These are phyloP conservation scores for Cucurbita moschata DNA, from an alignment of 306 rosid genomes.

Conservation along the genomic window DNA sequence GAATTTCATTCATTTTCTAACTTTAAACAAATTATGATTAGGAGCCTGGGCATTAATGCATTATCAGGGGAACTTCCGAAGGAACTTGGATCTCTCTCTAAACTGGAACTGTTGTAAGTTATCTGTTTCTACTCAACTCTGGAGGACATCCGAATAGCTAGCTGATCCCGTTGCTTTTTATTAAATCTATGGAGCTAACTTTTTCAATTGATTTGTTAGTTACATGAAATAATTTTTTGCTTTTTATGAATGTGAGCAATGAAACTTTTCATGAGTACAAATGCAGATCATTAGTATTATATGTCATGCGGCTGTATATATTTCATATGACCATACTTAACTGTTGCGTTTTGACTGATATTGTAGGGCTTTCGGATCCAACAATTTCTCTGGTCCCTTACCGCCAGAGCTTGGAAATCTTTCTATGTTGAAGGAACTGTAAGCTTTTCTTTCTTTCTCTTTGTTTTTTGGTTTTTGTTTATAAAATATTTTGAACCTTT, in stretches of 20 bases:
- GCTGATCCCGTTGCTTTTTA: background rate
- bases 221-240: background rate
- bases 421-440: conserved; percentile 35
- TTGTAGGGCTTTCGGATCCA: conserved; percentile 33
- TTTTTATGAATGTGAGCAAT: background rate
- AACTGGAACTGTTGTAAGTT: conserved; percentile 33
- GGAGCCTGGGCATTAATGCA: conserved; percentile 46
- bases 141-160: background rate
- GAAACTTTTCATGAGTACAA: background rate
- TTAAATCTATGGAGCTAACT: background rate
- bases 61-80: conserved; percentile 66
- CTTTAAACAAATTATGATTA: conserved; percentile 3
- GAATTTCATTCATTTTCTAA: background rate
- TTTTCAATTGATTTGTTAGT: background rate
- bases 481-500: too few relatives aligned
- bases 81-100: conserved; percentile 48
- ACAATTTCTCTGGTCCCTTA: conserved; percentile 62
- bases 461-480: too few relatives aligned
- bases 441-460: conserved; percentile 10
- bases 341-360: background rate
- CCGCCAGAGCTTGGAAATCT: conserved; percentile 65
- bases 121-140: background rate
- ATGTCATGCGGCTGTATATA: background rate
- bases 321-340: background rate
- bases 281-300: background rate